Conservation (phyloP, 75 land plant genomes). For the Azolla pinnata region DNA sequence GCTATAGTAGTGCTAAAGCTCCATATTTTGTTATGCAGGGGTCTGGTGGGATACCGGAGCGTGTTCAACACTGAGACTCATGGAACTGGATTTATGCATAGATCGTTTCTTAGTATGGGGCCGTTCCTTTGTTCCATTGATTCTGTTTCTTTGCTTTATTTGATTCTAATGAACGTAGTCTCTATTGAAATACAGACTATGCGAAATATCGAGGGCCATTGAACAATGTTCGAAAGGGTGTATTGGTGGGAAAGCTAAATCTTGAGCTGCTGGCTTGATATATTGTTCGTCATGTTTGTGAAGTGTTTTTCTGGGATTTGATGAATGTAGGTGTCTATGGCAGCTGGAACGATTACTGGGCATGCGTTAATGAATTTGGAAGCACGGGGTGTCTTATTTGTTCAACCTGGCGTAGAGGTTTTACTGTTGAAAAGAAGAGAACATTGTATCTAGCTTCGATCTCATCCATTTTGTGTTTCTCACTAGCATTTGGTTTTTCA, state of each 20-base stretch:
- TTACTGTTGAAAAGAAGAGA: no score
- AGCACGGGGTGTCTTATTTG: slow-evolving; percentile 87
- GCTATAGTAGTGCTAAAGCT: no score
- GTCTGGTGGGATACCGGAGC: slow-evolving; percentile 95
- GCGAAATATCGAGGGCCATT: slow-evolving; percentile 75
- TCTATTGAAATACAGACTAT: slow-evolving; percentile 45
- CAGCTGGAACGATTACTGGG: slow-evolving; percentile 63
- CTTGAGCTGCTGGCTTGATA: not conserved
- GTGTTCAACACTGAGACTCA: slow-evolving; percentile 88
- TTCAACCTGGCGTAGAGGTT: slow-evolving; percentile 86
- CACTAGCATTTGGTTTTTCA: not conserved
- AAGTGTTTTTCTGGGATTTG: not conserved
- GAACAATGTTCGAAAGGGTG: slow-evolving; percentile 95
- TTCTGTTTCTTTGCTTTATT: not conserved
- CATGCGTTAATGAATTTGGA: slow-evolving; percentile 83
- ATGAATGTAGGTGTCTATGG: slow-evolving; percentile 68
- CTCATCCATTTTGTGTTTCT: not conserved
- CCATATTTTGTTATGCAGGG: no score
- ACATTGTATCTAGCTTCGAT: no score
- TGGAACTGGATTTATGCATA: slow-evolving; percentile 98
- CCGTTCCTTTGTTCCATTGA: no score
- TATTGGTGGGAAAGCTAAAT: slow-evolving; percentile 43
- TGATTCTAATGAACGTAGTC: no score
- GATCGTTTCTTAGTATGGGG: slow-evolving; percentile 72
- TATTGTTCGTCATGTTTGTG: no score